A percentile compares a stretch with the other conserved stretches of the same genome.
Conservation (phyloP, 305 asterid species). For the Fraxinus sp. region DNA sequence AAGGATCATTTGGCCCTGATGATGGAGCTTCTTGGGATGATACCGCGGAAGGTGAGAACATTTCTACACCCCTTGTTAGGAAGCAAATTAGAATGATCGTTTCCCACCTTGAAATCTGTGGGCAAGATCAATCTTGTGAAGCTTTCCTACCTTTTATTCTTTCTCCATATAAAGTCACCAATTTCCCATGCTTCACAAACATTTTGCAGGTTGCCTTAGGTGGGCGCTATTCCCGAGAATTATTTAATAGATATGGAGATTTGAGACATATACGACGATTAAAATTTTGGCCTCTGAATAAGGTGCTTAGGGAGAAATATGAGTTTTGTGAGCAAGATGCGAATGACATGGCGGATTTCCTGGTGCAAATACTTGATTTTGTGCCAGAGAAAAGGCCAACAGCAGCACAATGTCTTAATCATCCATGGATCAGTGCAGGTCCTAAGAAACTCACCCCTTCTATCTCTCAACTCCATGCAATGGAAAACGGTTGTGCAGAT, state of each 20-base stretch:
- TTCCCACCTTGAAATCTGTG: neutral
- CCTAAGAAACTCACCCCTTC: conserved; percentile 24
- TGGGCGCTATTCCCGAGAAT: conserved; percentile 48
- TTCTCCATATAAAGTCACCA: neutral
- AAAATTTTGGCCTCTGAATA: conserved; percentile 44
- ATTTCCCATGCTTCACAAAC: conserved; percentile 17
- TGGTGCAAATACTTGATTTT: conserved; percentile 40
- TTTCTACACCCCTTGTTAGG: neutral
- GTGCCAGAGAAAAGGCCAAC: conserved; percentile 47
- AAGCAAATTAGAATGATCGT: neutral
- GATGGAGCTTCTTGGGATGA: conserved; percentile 88
- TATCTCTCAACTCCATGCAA: conserved; percentile 25
- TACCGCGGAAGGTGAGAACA: conserved; percentile 78
- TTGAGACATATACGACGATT: conserved; percentile 45
- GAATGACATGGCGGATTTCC: conserved; percentile 44
- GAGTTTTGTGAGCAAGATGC: conserved; percentile 41
- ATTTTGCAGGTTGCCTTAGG: conserved; percentile 46
- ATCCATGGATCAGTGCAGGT: conserved; percentile 42
- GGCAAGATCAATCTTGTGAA: conserved; percentile 11
- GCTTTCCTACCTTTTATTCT: conserved; percentile 8
- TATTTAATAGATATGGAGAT: conserved; percentile 47
- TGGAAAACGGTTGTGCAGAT: conserved; percentile 26
- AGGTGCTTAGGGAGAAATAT: conserved; percentile 45
- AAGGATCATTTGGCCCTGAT: conserved; percentile 87
- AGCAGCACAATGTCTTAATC: conserved; percentile 46